Conservation (phyloP, 768 basidiomycete species). For the Lentinula edodes region DNA sequence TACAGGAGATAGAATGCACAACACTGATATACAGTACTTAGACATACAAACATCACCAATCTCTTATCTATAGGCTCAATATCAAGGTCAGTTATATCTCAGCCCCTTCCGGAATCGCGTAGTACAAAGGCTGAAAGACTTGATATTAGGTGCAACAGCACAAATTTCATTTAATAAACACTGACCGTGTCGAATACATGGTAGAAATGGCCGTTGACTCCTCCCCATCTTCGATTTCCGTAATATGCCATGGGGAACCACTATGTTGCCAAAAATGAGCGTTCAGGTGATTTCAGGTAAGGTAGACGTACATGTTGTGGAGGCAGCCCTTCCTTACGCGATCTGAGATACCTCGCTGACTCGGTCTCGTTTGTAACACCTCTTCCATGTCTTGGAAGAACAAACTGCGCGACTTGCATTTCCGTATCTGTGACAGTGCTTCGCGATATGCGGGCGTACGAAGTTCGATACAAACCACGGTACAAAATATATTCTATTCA, state of each 20-base stretch:
- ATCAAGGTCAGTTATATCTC: constrained; percentile 16
- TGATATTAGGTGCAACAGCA: not conserved
- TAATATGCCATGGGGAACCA: constrained; percentile 79
- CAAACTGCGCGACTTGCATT: constrained; percentile 82
- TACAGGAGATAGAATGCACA: not conserved
- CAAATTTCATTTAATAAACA: not conserved
- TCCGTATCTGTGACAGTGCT: constrained; percentile 89
- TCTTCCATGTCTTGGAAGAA: constrained; percentile 56
- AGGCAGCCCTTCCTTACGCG: constrained; percentile 61
- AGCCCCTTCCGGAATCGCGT: constrained; percentile 29
- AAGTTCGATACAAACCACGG: constrained; percentile 69
- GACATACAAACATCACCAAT: not conserved
- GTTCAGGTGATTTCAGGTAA: not conserved
- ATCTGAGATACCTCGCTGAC: constrained; percentile 61
- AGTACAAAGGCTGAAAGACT: constrained; percentile 30
- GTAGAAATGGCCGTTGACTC: constrained; percentile 68
- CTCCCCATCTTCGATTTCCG: constrained; percentile 44
- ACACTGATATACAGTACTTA: not conserved
- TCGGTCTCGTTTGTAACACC: constrained; percentile 52
- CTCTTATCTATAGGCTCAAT: no score
- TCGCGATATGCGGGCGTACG: constrained; percentile 80
- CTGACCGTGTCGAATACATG: constrained; percentile 72
- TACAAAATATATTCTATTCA: constrained; percentile 78
- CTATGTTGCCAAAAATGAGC: constrained; percentile 24
- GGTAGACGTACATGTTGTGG: constrained; percentile 49